These are phyloP conservation scores for Cucurbitaria berberidis DNA, from an alignment of 2,329 filamentous ascomycete genomes.

Conservation along the genomic window DNA sequence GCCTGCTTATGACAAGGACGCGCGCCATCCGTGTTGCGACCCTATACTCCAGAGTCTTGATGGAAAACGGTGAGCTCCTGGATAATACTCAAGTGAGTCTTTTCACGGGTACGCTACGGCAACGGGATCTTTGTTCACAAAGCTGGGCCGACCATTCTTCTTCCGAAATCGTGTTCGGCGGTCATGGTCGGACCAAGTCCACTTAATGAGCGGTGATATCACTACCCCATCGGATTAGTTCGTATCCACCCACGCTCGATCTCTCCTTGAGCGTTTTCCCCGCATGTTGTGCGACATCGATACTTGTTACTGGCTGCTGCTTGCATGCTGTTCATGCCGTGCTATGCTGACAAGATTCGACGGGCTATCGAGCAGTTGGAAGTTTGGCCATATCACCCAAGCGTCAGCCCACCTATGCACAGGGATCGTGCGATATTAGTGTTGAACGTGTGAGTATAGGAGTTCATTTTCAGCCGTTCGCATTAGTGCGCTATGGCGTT, in stretches of 20 bases:
- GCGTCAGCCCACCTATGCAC: neutral
- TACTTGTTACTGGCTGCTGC: conserved; percentile 1
- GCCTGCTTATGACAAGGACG: no score
- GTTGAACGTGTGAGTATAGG: neutral
- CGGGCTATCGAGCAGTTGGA: neutral
- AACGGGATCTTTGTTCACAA: neutral
- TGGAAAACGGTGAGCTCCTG: no score
- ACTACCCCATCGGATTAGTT: neutral
- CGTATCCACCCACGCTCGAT: neutral
- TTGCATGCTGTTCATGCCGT: conserved; percentile 22
- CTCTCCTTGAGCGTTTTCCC: neutral
- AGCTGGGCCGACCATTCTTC: neutral
- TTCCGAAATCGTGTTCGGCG: neutral
- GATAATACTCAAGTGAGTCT: neutral
- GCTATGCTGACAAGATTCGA: conserved; percentile 8
- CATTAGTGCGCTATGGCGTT: neutral
- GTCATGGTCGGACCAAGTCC: neutral
- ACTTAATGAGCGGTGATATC: neutral
- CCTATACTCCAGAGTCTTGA: no score
- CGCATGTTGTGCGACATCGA: neutral
- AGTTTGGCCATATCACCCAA: neutral
- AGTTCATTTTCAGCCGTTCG: neutral
- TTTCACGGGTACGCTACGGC: conserved; percentile 7
- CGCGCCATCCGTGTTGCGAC: no score
- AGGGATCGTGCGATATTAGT: neutral